These are phyloP conservation scores for Cairneyella variabilis DNA, from an alignment of 495 filamentous ascomycete species.

Conservation along the genomic window DNA sequence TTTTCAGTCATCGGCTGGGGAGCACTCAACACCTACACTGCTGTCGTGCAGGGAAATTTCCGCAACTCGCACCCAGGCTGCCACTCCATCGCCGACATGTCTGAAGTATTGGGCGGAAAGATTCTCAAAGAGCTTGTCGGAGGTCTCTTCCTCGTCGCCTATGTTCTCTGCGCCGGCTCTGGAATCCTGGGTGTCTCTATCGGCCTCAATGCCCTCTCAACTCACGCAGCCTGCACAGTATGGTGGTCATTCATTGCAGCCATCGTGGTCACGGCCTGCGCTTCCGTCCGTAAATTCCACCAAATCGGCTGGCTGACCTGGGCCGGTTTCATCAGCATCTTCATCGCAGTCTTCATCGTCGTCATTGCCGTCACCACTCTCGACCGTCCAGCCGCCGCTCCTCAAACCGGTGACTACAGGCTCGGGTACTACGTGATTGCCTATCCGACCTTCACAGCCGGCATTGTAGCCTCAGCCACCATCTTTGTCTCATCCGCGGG, in stretches of 20 bases:
- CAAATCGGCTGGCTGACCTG: slow-evolving; percentile 45
- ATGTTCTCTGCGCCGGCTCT: slow-evolving; percentile 43
- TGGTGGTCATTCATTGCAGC: slow-evolving; percentile 37
- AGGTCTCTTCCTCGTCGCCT: slow-evolving; percentile 41
- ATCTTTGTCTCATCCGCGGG: slow-evolving; percentile 41
- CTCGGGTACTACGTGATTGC: slow-evolving; percentile 33
- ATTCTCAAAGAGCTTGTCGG: slow-evolving; percentile 34
- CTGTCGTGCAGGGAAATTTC: slow-evolving; percentile 33
- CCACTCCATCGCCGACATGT: slow-evolving; percentile 37
- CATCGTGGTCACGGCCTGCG: slow-evolving; percentile 36
- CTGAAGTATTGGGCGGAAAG: slow-evolving; percentile 30
- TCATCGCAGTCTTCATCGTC: slow-evolving; percentile 45
- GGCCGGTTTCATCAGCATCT: slow-evolving; percentile 41
- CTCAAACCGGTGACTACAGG: slow-evolving; percentile 33
- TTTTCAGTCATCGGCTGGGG: slow-evolving; percentile 40
- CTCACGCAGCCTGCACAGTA: slow-evolving; percentile 44
- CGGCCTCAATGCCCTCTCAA: slow-evolving; percentile 46
- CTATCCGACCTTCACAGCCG: slow-evolving; percentile 34
- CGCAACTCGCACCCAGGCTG: slow-evolving; percentile 37
- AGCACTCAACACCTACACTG: slow-evolving; percentile 35
- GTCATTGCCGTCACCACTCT: slow-evolving; percentile 42
- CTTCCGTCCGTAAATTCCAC: slow-evolving; percentile 44
- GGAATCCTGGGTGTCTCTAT: slow-evolving; percentile 48
- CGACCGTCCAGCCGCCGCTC: slow-evolving; percentile 38
- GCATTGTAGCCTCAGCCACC: slow-evolving; percentile 36